Percentiles rank a stretch among this genome's conserved stretches.
phyloP scores from a whole-genome alignment of 129 eudicot genomes.

The Oenanthe sinensis region DNA sequence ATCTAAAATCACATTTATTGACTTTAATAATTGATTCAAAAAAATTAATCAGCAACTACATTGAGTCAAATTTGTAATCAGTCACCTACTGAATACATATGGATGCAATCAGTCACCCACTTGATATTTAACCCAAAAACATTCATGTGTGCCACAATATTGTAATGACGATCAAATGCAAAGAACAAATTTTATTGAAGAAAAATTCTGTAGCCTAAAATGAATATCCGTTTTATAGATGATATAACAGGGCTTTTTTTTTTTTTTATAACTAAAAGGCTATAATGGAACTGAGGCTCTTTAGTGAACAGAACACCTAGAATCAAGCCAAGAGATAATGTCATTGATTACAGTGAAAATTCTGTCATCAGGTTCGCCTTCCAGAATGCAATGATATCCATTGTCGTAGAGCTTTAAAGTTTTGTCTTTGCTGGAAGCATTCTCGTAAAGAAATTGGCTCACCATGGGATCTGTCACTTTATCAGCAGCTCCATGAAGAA shows the following conservation, averaged over 20 bases:
- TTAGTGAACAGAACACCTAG: slow-evolving; percentile 34
- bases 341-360: slow-evolving; percentile 59
- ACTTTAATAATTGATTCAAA: too few relatives aligned
- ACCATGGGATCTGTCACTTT: slow-evolving; percentile 68
- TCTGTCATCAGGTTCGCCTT: slow-evolving; percentile 89
- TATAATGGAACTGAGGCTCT: not conserved
- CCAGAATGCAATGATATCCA: slow-evolving; percentile 74
- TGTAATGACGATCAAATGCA: not conserved
- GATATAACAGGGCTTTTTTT: not conserved
- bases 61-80: too few relatives aligned
- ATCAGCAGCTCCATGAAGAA: slow-evolving; percentile 76
- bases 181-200: not conserved
- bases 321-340: slow-evolving; percentile 69
- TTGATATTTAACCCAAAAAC: too few relatives aligned
- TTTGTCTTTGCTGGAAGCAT: slow-evolving; percentile 69
- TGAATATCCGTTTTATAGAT: not conserved
- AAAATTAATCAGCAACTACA: too few relatives aligned
- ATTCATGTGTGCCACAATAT: not conserved
- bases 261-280: too few relatives aligned
- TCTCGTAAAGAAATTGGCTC: slow-evolving; percentile 62
- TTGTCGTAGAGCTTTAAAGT: slow-evolving; percentile 74
- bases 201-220: not conserved
- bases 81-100: too few relatives aligned
- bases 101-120: too few relatives aligned
- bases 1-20: too few relatives aligned